Conservation (phyloP, 2,329 filamentous ascomycete genomes). For the Fusarium domesticum region DNA sequence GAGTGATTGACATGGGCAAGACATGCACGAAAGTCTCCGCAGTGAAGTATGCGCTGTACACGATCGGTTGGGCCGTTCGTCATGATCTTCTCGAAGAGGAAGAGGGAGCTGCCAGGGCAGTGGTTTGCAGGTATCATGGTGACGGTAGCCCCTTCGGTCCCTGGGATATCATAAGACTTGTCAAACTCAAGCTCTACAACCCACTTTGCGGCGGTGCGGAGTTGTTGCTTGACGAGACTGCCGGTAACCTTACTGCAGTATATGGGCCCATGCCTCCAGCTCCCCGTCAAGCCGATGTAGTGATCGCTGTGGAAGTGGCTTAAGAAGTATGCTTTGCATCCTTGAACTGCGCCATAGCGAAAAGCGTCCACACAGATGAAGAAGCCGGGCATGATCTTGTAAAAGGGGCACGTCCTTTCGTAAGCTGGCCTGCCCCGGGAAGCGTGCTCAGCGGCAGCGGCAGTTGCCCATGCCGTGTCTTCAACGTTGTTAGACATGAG, state of each 20-base stretch:
- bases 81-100: slow-evolving; percentile 80
- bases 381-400: slow-evolving; percentile 94
- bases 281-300: slow-evolving; percentile 85
- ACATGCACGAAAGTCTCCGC: slow-evolving; percentile 92
- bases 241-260: slow-evolving; percentile 94
- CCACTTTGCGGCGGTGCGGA: slow-evolving; percentile 82
- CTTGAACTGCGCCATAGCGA: slow-evolving; percentile 87
- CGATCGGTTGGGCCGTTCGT: slow-evolving; percentile 58
- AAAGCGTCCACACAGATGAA: slow-evolving; percentile 95
- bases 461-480: slow-evolving; percentile 83
- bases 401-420: slow-evolving; percentile 91
- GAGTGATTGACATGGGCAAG: slow-evolving; percentile 80
- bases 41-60: slow-evolving; percentile 82
- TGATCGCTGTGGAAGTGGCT: slow-evolving; percentile 99
- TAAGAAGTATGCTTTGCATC: slow-evolving; percentile 91
- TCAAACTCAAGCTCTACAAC: slow-evolving; percentile 86
- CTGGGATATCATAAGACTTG: slow-evolving; percentile 70
- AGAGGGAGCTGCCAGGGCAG: slow-evolving; percentile 91
- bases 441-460: slow-evolving; percentile 73
- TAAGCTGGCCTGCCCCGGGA: slow-evolving; percentile 83
- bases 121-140: slow-evolving; percentile 98
- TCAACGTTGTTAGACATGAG: slow-evolving; percentile 92
- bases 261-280: slow-evolving; percentile 90
- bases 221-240: slow-evolving; percentile 81
- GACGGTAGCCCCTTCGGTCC: slow-evolving; percentile 77